These are phyloP conservation scores for Antonospora locustae DNA, from an alignment of 371 early-diverging fungal species.

Conservation along the genomic window DNA sequence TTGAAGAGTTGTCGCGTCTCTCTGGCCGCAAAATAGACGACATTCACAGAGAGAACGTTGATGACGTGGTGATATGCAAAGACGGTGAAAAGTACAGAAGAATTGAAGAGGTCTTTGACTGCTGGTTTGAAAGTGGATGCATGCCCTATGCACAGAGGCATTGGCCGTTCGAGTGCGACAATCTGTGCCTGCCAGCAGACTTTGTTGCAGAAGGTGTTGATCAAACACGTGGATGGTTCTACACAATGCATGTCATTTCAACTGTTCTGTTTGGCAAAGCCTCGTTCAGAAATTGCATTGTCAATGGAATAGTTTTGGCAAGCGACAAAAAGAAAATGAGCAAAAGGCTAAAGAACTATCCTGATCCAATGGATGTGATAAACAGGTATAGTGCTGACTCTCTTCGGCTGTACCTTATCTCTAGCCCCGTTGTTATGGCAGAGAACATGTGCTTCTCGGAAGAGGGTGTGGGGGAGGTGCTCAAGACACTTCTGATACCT, in stretches of 20 bases:
- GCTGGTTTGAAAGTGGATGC: conserved; percentile 86
- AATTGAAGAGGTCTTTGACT: conserved; percentile 96
- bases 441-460: conserved; percentile 89
- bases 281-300: conserved; percentile 97
- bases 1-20: conserved; percentile 76
- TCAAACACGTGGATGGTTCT: conserved; percentile 99
- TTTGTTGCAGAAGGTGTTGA: conserved; percentile 99
- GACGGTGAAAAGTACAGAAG: conserved; percentile 67
- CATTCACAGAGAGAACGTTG: conserved; percentile 89
- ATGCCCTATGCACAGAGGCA: conserved; percentile 99
- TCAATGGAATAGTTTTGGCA: conserved; percentile 92
- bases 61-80: conserved; percentile 76
- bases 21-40: conserved; percentile 60
- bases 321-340: conserved; percentile 99
- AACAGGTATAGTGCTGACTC: conserved; percentile 91
- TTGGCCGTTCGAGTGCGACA: conserved; percentile 70
- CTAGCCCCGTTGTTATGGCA: conserved; percentile 94
- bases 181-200: conserved; percentile 84
- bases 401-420: conserved; percentile 79
- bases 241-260: conserved; percentile 90
- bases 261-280: conserved; percentile 89
- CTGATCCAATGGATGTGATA: conserved; percentile 74
- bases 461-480: conserved; percentile 86
- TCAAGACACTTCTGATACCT: conserved; percentile 82
- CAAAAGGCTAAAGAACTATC: conserved; percentile 97